Evolutionary conservation across 1,139 yeast species (phyloP), one percentile per base, ranked within the genome.

Genomic region (Suhomyces bokatorum): DNA sequence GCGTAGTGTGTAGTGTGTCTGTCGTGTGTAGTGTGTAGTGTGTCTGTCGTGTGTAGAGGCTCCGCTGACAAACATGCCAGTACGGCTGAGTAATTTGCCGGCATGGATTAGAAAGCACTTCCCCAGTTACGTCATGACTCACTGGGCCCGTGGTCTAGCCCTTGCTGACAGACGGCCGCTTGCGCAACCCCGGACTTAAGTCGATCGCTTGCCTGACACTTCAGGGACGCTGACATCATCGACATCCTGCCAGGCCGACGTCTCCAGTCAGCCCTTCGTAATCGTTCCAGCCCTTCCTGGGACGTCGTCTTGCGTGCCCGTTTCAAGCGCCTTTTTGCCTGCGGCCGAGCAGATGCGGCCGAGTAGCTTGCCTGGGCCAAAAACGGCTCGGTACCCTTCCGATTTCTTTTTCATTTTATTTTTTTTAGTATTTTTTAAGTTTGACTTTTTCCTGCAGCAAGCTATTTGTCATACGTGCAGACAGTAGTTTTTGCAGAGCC

Each of bases 11-110:
- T n/a, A n/a, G n/a, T n/a, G n/a, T n/a, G n/a, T n/a, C n/a, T n/a
- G n/a, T n/a, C n/a, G n/a, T n/a, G n/a, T n/a, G n/a, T n/a, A n/a
- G n/a, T n/a, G n/a, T n/a, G n/a, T n/a, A n/a, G n/a, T n/a, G n/a
- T n/a, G n/a, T n/a, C n/a, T n/a, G n/a, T n/a, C n/a, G n/a, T n/a
- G n/a, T n/a, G n/a, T n/a, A n/a, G n/a, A n/a, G n/a, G n/a, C n/a
- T 14, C n/a, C 20, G 36, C 24, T 42, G 46, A 39, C 40, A 27
- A 43, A 43, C 36, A 13, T 28, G 35, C 39, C 36, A 13, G 40
- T 36, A 45, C 48, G 45, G 45, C 45, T 42, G 48, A 45, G 42
- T 42, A 36, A 36, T 45, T 15, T 14, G 35, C 35, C 24, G 17
- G 10, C 8, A 6, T 12, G 3, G 37, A 16, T 16, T 20, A 12